Conservation (phyloP, 73 alveolate genomes). For the Paramecium biaurelia region DNA sequence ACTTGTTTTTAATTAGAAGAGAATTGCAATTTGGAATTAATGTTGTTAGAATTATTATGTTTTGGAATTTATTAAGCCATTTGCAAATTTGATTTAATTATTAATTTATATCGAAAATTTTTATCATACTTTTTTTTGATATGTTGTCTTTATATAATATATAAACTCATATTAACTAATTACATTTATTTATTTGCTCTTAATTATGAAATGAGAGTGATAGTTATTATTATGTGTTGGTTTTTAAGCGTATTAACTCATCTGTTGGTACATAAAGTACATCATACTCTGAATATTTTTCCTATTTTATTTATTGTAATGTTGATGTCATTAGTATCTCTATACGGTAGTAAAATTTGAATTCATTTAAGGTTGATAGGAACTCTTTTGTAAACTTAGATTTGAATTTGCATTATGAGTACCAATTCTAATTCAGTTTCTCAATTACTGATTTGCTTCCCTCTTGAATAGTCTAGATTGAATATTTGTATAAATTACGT, state of each 20-base stretch:
- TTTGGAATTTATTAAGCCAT: conserved; percentile 7
- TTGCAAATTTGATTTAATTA: background rate
- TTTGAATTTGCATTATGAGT: background rate
- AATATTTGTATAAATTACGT: background rate
- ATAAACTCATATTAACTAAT: background rate
- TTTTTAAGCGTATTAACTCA: background rate
- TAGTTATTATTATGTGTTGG: background rate
- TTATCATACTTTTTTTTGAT: background rate
- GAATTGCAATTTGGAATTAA: background rate
- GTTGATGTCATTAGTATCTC: background rate
- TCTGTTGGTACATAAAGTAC: background rate
- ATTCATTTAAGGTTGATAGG: background rate
- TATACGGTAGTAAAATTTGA: background rate
- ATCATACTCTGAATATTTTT: background rate
- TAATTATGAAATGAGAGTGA: background rate
- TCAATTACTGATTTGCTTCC: background rate
- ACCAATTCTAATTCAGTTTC: background rate
- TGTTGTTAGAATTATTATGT: background rate
- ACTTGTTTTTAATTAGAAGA: background rate
- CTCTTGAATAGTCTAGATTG: background rate
- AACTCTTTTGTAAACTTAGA: background rate
- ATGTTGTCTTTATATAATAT: background rate
- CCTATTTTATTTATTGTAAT: background rate
- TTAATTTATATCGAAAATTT: background rate
- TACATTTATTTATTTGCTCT: background rate